These are phyloP conservation scores for Penicillium manginii DNA, from an alignment of 495 filamentous ascomycete species.

Conservation along the genomic window DNA sequence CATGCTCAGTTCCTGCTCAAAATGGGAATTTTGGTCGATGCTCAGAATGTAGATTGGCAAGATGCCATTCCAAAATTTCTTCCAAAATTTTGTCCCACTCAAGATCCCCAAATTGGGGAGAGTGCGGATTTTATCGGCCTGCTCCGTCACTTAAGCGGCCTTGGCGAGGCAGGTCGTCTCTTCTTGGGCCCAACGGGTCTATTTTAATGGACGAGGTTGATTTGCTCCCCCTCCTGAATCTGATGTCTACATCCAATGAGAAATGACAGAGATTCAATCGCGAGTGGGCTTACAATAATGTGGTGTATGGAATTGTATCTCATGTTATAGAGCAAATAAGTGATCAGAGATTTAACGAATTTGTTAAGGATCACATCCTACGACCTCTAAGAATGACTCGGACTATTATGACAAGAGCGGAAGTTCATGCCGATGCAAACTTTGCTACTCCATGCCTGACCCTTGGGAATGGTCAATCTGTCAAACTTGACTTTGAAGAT, in stretches of 20 bases:
- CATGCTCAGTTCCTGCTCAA: conserved; percentile 41
- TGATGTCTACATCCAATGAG: conserved; percentile 27
- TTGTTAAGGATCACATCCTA: conserved; percentile 48
- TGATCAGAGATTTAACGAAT: conserved; percentile 40
- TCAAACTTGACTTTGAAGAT: not conserved
- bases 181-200: conserved; percentile 14
- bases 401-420: conserved; percentile 8
- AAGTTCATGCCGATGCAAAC: conserved; percentile 14
- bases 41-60: conserved; percentile 28
- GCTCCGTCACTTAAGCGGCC: conserved; percentile 50
- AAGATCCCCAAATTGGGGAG: conserved; percentile 20
- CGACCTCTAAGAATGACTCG: conserved; percentile 36
- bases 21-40: conserved; percentile 41
- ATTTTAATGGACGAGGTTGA: conserved; percentile 16
- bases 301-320: conserved; percentile 43
- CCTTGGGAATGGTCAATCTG: conserved; percentile 10
- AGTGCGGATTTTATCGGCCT: conserved; percentile 50
- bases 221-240: conserved; percentile 33
- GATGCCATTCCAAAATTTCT: conserved; percentile 23
- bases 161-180: conserved; percentile 35
- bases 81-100: conserved; percentile 26
- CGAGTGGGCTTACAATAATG: conserved; percentile 48
- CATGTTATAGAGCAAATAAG: conserved; percentile 47
- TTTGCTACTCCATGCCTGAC: conserved; percentile 11
- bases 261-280: conserved; percentile 31